Evolutionary conservation across 306 rosid genomes (phyloP).

Genomic region (Cucumis hystrix): DNA sequence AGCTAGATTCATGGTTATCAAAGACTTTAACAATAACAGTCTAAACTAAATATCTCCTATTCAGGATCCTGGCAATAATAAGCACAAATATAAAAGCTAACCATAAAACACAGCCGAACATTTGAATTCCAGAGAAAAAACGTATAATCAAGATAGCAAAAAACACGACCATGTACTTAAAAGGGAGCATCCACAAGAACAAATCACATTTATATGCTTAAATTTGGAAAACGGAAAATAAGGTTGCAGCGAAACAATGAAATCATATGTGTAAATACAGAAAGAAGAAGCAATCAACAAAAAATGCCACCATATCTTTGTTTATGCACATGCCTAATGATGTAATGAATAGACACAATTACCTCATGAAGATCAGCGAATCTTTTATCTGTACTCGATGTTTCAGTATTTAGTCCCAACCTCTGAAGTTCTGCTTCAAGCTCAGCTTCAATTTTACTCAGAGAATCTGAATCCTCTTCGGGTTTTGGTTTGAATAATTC

Average conservation of each 20-base stretch:
- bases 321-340: not conserved
- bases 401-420: constrained; percentile 53
- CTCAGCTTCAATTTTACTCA: constrained; percentile 92
- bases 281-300: not conserved
- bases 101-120: not conserved
- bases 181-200: not conserved
- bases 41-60: not conserved
- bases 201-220: not conserved
- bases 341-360: constrained; percentile 7
- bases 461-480: constrained; percentile 41
- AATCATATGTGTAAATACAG: not conserved
- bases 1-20: not conserved
- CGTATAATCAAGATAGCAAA: not conserved
- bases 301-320: not conserved
- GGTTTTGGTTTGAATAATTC: constrained; percentile 31
- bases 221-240: not conserved
- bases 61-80: not conserved
- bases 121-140: not conserved
- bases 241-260: not conserved
- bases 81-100: not conserved
- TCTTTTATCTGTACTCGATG: constrained; percentile 30
- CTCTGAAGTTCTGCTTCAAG: constrained; percentile 98
- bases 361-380: constrained; percentile 60
- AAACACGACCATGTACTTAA: not conserved
- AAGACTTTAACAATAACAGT: not conserved